A percentile compares a stretch with the other conserved stretches of the same genome.
Conservation (phyloP, 1,284 basidiomycete species). For the Somion occarium region DNA sequence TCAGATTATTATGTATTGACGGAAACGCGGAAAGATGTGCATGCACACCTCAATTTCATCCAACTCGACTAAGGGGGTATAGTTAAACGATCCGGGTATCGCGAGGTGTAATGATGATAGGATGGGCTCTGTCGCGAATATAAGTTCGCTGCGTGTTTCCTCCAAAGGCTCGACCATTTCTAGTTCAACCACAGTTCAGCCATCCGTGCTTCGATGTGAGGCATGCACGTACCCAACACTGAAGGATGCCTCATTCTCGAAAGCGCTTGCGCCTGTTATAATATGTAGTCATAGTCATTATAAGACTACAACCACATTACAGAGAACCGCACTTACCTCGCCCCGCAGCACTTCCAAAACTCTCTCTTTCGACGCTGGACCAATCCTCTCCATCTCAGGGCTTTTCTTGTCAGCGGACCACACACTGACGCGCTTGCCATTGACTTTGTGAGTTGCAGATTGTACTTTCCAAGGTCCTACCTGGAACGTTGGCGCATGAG, state of each 20-base stretch:
- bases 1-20: slow-evolving; percentile 3
- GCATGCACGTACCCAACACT: slow-evolving; percentile 67
- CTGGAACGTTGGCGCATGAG: slow-evolving; percentile 51
- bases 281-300: slow-evolving; percentile 4
- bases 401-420: slow-evolving; percentile 87
- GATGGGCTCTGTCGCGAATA: slow-evolving; percentile 91
- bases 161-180: slow-evolving; percentile 99
- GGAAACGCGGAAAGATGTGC: too few species aligned
- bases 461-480: slow-evolving; percentile 90
- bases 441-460: slow-evolving; percentile 81
- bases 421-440: slow-evolving; percentile 81
- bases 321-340: slow-evolving; percentile 55
- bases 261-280: slow-evolving; percentile 73
- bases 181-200: slow-evolving; percentile 17
- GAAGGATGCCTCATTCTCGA: slow-evolving; percentile 90
- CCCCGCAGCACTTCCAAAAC: slow-evolving; percentile 81
- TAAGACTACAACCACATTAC: slow-evolving; percentile 7
- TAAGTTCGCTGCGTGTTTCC: slow-evolving; percentile 84
- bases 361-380: slow-evolving; percentile 59
- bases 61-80: slow-evolving; percentile 59
- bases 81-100: slow-evolving; percentile 58
- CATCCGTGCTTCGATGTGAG: too few species aligned
- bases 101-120: slow-evolving; percentile 75
- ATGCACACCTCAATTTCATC: slow-evolving; percentile 86
- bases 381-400: slow-evolving; percentile 68